phyloP scores from a whole-genome alignment of 257 asterid genomes.

The Solanum gandarillasii region DNA sequence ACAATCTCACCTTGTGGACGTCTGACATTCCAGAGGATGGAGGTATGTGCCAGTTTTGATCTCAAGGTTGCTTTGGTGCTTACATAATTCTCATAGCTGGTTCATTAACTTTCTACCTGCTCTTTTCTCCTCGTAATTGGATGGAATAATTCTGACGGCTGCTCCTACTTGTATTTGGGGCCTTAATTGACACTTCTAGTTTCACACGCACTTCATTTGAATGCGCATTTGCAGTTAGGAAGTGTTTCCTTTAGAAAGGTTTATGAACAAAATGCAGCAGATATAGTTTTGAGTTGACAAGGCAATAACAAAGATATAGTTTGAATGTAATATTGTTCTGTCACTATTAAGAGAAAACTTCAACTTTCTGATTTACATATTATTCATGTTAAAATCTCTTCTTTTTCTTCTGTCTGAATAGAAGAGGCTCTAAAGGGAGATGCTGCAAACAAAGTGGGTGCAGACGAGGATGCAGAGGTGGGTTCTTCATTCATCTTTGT shows the following conservation, averaged over 20 bases:
- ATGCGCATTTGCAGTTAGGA: neutral
- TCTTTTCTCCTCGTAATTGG: neutral
- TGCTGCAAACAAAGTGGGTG: neutral
- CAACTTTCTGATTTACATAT: neutral
- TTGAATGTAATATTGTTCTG: neutral
- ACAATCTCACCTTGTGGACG: conserved; percentile 10
- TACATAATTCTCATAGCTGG: neutral
- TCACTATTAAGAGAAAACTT: neutral
- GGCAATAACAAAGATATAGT: neutral
- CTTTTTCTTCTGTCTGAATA: neutral
- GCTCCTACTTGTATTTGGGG: neutral
- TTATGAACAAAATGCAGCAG: neutral
- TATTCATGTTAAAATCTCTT: neutral
- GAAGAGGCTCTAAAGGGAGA: neutral
- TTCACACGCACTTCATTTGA: neutral
- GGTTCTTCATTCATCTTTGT: neutral
- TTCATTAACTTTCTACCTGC: neutral
- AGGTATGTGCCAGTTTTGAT: neutral
- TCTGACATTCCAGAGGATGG: conserved; percentile 5
- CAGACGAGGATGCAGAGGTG: neutral
- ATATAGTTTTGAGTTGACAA: neutral
- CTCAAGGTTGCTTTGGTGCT: neutral
- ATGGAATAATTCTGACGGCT: neutral
- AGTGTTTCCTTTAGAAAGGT: neutral
- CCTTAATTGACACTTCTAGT: neutral